These are phyloP conservation scores for Emericellopsis atlantica DNA, from an alignment of 2,329 filamentous ascomycete genomes.

Conservation along the genomic window DNA sequence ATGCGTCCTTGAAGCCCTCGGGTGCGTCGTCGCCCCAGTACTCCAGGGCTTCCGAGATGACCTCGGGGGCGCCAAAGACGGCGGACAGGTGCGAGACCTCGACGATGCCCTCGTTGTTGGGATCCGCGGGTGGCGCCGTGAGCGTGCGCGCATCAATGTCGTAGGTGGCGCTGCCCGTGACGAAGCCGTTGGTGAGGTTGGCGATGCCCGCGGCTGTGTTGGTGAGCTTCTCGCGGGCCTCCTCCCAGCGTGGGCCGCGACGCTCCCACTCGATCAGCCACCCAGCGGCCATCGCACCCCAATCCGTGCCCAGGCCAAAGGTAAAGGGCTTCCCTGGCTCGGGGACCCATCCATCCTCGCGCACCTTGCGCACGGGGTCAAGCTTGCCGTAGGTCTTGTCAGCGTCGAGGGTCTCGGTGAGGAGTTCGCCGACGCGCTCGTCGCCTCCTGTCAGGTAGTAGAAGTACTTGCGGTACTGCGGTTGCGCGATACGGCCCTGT, in stretches of 20 bases:
- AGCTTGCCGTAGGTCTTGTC: conserved; percentile 39
- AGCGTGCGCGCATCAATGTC: conserved; percentile 34
- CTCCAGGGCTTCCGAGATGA: conserved; percentile 40
- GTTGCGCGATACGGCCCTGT: conserved; percentile 45
- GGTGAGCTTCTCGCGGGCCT: conserved; percentile 35
- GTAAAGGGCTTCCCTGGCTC: conserved; percentile 25
- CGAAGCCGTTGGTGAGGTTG: conserved; percentile 43
- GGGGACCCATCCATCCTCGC: conserved; percentile 35
- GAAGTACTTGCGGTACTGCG: conserved; percentile 40
- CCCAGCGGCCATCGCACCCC: conserved; percentile 39
- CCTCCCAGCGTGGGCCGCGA: conserved; percentile 36
- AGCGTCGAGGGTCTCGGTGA: conserved; percentile 29
- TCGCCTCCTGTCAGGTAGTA: conserved; percentile 45
- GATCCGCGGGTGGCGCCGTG: conserved; percentile 37
- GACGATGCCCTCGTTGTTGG: conserved; percentile 35
- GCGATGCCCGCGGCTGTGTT: conserved; percentile 37
- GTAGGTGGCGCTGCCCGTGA: conserved; percentile 41
- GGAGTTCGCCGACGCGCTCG: conserved; percentile 40
- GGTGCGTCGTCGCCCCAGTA: conserved; percentile 32
- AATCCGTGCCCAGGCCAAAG: conserved; percentile 45
- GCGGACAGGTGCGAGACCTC: conserved; percentile 41
- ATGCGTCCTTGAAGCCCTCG: conserved; percentile 35
- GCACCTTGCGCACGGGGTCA: conserved; percentile 46
- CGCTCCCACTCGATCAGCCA: conserved; percentile 51
- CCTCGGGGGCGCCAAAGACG: conserved; percentile 46